Conservation (phyloP, 2,329 filamentous ascomycete species). For the Dryadomyces quercivorus region DNA sequence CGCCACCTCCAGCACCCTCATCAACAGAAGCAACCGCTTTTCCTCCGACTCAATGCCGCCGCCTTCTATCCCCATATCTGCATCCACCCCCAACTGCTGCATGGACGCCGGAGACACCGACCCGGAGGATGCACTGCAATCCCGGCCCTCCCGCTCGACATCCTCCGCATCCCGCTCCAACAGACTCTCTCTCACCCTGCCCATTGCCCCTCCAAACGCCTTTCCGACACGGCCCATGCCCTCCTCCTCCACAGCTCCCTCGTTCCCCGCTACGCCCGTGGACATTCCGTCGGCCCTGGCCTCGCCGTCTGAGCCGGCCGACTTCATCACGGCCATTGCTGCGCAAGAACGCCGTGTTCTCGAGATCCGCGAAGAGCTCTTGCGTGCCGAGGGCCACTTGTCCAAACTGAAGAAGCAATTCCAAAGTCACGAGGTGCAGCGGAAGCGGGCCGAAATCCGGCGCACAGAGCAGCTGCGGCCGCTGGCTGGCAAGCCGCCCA, state of each 20-base stretch:
- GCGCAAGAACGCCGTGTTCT: constrained; percentile 84
- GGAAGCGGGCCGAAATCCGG: constrained; percentile 61
- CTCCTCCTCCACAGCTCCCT: constrained; percentile 25
- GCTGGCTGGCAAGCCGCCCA: constrained; percentile 11
- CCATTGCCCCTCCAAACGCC: constrained; percentile 43
- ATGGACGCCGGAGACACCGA: no score
- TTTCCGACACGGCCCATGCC: constrained; percentile 40
- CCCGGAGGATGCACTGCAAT: constrained; percentile 25
- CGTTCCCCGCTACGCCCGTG: constrained; percentile 38
- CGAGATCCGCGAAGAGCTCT: constrained; percentile 83
- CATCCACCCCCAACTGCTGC: neutral
- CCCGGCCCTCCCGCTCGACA: constrained; percentile 37
- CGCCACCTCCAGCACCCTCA: constrained; percentile 9
- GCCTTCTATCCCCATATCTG: neutral
- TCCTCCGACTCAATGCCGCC: constrained; percentile 24
- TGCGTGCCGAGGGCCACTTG: constrained; percentile 67
- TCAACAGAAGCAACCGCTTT: constrained; percentile 1
- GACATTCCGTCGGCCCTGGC: constrained; percentile 27
- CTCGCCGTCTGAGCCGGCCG: constrained; percentile 42
- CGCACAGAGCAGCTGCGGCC: constrained; percentile 47
- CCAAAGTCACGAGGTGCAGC: constrained; percentile 62
- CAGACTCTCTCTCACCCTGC: constrained; percentile 47
- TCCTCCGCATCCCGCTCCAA: constrained; percentile 43
- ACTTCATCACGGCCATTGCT: constrained; percentile 80
- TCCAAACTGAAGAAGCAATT: constrained; percentile 71